phyloP scores from a whole-genome alignment of 164 flowering plant genomes.

The Vitis cinerea region DNA sequence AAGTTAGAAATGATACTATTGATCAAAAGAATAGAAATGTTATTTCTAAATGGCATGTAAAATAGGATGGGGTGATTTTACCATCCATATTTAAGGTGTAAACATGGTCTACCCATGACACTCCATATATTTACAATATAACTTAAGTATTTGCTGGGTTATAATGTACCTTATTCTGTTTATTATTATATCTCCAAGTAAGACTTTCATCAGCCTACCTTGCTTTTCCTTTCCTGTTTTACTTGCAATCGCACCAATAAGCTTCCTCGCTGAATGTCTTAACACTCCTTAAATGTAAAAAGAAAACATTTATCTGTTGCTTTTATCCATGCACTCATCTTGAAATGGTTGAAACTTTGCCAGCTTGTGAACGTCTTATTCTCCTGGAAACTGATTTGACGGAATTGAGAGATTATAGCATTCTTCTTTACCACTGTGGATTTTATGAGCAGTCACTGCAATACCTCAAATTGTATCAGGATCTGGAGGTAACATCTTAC shows the following conservation, averaged over 20 bases:
- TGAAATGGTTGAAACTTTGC: slow-evolving; percentile 12
- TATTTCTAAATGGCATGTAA: no score
- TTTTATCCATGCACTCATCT: background rate
- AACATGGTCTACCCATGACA: no score
- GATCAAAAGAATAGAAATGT: no score
- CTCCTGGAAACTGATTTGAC: slow-evolving; percentile 44
- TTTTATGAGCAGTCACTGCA: slow-evolving; percentile 58
- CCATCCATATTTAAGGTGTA: no score
- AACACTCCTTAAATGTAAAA: background rate
- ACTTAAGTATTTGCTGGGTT: no score
- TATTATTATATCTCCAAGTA: background rate
- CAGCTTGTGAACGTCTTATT: slow-evolving; percentile 90
- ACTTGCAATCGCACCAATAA: background rate
- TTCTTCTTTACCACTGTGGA: slow-evolving; percentile 84
- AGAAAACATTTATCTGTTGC: background rate
- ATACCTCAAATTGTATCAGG: slow-evolving; percentile 55
- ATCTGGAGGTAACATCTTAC: slow-evolving; percentile 37
- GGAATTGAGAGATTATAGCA: slow-evolving; percentile 78
- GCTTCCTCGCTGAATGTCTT: background rate
- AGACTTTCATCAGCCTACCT: background rate
- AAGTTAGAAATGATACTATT: no score
- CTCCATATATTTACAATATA: no score
- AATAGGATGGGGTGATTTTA: no score
- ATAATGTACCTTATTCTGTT: background rate
- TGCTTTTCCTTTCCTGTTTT: background rate